Evolutionary conservation across 2,329 filamentous ascomycete species (phyloP).

Genomic region (Aspergillus phoenicis): DNA sequence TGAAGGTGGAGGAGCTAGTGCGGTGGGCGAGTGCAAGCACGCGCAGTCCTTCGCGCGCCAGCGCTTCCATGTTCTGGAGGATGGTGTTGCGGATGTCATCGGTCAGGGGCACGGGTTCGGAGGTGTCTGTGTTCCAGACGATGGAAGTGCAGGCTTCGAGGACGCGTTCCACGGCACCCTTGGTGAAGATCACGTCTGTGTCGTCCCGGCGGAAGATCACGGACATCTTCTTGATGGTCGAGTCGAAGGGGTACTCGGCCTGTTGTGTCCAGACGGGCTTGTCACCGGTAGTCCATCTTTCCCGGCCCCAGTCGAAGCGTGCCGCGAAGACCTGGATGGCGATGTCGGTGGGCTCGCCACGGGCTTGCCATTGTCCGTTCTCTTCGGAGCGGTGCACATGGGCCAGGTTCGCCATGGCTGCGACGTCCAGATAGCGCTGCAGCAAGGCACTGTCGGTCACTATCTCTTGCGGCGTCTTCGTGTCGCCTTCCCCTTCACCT

Average conservation of each 20-base stretch:
- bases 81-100: slow-evolving; percentile 59
- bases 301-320: slow-evolving; percentile 66
- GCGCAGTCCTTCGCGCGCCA: slow-evolving; percentile 68
- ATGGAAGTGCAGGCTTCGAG: slow-evolving; percentile 63
- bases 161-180: slow-evolving; percentile 67
- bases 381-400: slow-evolving; percentile 60
- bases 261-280: slow-evolving; percentile 59
- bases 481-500: neutral
- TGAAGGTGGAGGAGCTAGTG: slow-evolving; percentile 9
- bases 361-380: slow-evolving; percentile 61
- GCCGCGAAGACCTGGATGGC: slow-evolving; percentile 74
- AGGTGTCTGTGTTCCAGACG: slow-evolving; percentile 42
- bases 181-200: slow-evolving; percentile 42
- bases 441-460: slow-evolving; percentile 36
- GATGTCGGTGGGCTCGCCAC: slow-evolving; percentile 71
- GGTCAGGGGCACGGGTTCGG: slow-evolving; percentile 49
- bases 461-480: neutral
- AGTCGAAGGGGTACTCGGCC: slow-evolving; percentile 74
- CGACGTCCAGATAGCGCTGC: slow-evolving; percentile 62
- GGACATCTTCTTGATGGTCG: slow-evolving; percentile 75
- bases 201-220: slow-evolving; percentile 59
- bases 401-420: slow-evolving; percentile 67
- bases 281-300: slow-evolving; percentile 54
- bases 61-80: slow-evolving; percentile 67
- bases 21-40: slow-evolving; percentile 66